phyloP scores from a whole-genome alignment of 1,139 yeast genomes.

The Yamadazyma dendronema region DNA sequence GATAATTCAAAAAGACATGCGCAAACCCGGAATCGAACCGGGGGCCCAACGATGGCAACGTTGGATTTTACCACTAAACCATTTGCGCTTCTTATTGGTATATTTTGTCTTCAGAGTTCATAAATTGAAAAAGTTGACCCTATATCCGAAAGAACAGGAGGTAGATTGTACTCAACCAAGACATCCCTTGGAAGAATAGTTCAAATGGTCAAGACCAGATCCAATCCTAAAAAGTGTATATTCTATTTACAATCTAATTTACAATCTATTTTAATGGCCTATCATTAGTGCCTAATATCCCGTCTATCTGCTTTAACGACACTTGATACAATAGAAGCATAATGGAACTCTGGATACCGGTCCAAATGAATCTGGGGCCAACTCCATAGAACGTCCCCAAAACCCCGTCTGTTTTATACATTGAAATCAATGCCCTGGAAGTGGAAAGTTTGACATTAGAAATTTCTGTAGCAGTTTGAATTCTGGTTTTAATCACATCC shows the following conservation, averaged over 20 bases:
- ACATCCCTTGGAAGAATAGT: too few relatives aligned
- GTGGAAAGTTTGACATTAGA: conserved; percentile 45
- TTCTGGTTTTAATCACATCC: conserved; percentile 91
- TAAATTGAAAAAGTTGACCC: too few relatives aligned
- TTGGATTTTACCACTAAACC: conserved; percentile 2
- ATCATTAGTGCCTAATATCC: conserved; percentile 7
- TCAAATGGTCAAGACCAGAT: too few relatives aligned
- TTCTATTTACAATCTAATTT: conserved; percentile 1
- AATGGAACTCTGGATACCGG: conserved; percentile 90
- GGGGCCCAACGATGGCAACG: conserved; percentile 3
- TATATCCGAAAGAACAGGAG: too few relatives aligned
- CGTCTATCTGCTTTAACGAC: conserved; percentile 42
- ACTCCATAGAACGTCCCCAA: conserved; percentile 88
- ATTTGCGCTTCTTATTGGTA: conserved; percentile 1
- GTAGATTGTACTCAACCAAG: too few relatives aligned
- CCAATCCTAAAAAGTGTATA: too few relatives aligned
- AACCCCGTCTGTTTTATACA: conserved; percentile 73
- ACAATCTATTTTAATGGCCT: background rate
- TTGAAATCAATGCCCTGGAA: conserved; percentile 57
- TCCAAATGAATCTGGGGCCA: conserved; percentile 96
- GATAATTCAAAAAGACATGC: conserved; percentile 1
- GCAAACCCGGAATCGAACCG: conserved; percentile 2
- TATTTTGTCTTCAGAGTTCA: background rate
- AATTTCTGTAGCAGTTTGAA: conserved; percentile 60
- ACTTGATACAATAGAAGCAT: conserved; percentile 87